phyloP scores from a whole-genome alignment of 495 filamentous ascomycete genomes.

The Pseudotulostoma volvatum region DNA sequence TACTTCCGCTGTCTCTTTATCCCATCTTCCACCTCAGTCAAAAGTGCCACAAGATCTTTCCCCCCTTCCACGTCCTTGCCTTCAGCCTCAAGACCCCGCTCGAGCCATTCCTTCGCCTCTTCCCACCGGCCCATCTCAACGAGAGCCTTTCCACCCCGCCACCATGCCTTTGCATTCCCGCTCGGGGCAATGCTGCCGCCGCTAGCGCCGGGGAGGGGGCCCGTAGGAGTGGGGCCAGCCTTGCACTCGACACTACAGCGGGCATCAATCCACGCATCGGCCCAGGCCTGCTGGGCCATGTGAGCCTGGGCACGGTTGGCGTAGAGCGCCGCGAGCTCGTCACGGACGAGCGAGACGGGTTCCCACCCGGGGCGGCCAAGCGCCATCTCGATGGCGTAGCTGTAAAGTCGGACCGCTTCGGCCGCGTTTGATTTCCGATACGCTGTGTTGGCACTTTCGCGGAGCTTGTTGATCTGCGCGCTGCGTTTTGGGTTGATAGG shows the following conservation, averaged over 20 bases:
- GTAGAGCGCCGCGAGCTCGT: constrained; percentile 66
- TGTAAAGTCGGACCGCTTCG: constrained; percentile 70
- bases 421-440: constrained; percentile 58
- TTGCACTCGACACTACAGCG: constrained; percentile 81
- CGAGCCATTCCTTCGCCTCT: constrained; percentile 64
- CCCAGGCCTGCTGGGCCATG: constrained; percentile 63
- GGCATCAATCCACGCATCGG: constrained; percentile 70
- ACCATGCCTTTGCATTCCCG: constrained; percentile 90
- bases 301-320: constrained; percentile 81
- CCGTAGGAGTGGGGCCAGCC: too few species aligned
- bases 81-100: constrained; percentile 66
- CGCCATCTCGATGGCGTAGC: constrained; percentile 75
- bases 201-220: too few species aligned
- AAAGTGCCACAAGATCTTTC: constrained; percentile 46
- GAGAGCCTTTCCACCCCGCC: constrained; percentile 64
- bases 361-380: constrained; percentile 73
- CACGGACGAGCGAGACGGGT: constrained; percentile 58
- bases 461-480: constrained; percentile 76
- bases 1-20: constrained; percentile 19
- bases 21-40: constrained; percentile 49
- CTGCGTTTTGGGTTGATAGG: constrained; percentile 74
- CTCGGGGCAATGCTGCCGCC: too few species aligned
- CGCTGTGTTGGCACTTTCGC: constrained; percentile 67
- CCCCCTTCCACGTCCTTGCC: constrained; percentile 44
- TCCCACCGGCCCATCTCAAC: constrained; percentile 78